These are phyloP conservation scores for Oidiodendron maius DNA, from an alignment of 495 filamentous ascomycete species.

Conservation along the genomic window DNA sequence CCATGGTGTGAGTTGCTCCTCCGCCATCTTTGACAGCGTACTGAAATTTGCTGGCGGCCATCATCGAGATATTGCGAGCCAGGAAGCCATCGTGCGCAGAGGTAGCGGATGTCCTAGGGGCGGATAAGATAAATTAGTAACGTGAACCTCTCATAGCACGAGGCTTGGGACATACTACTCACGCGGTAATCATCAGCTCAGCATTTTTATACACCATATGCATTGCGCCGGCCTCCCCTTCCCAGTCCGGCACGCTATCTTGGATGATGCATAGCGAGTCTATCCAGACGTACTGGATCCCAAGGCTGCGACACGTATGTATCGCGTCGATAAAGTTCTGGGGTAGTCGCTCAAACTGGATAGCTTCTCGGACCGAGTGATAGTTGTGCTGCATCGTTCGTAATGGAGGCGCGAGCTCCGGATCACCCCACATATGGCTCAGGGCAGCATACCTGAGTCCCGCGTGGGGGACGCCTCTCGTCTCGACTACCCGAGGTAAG, in stretches of 20 bases:
- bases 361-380: background rate
- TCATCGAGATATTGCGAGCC: conserved; percentile 1
- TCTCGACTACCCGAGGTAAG: conserved; percentile 7
- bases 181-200: conserved; percentile 11
- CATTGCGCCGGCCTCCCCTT: conserved; percentile 9
- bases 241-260: conserved; percentile 6
- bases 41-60: background rate
- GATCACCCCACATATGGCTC: conserved; percentile 19
- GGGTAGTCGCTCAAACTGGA: conserved; percentile 2
- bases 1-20: background rate
- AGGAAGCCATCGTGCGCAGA: conserved; percentile 16
- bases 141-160: background rate
- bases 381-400: conserved; percentile 12
- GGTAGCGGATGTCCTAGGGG: conserved; percentile 6
- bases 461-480: background rate
- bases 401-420: conserved; percentile 5
- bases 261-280: too few species aligned
- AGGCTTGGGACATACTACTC: background rate
- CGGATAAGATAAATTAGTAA: background rate
- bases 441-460: conserved; percentile 10
- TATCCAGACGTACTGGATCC: too few species aligned
- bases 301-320: background rate
- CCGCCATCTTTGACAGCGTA: background rate
- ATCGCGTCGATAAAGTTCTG: conserved; percentile 15
- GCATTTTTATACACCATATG: conserved; percentile 12